A percentile compares a stretch with the other conserved stretches of the same genome.
These are phyloP conservation scores for Cichorium intybus DNA, from an alignment of 140 eudicot species.

Conservation along the genomic window DNA sequence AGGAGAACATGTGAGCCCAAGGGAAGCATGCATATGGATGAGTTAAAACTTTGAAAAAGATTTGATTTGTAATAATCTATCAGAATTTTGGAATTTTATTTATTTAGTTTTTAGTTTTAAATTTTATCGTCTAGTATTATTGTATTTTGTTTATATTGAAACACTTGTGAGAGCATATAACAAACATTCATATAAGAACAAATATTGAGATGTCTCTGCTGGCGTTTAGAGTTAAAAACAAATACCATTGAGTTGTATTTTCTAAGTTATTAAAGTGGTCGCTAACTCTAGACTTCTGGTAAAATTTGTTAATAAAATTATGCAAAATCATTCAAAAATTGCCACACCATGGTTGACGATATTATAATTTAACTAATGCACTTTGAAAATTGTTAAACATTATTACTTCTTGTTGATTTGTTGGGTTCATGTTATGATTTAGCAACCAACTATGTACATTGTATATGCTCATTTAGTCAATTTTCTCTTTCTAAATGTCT, in stretches of 20 bases:
- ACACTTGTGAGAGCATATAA: background rate
- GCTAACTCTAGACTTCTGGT: background rate
- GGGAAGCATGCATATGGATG: slow-evolving; percentile 22
- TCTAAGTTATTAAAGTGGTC: slow-evolving; percentile 1
- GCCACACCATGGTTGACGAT: too few species aligned
- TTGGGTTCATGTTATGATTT: too few species aligned
- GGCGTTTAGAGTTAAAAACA: slow-evolving; percentile 2
- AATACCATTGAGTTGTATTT: slow-evolving; percentile 1
- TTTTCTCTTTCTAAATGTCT: too few species aligned
- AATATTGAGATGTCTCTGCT: slow-evolving; percentile 6
- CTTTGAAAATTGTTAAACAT: background rate
- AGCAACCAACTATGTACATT: too few species aligned
- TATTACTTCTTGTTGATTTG: too few species aligned
- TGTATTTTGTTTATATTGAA: background rate
- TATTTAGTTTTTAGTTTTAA: background rate
- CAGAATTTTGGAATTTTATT: background rate
- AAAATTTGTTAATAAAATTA: background rate
- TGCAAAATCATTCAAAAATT: background rate
- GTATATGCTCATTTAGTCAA: too few species aligned
- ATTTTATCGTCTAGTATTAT: background rate
- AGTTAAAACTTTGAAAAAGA: slow-evolving; percentile 9
- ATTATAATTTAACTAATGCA: too few species aligned
- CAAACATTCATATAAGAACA: background rate
- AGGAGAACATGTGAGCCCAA: slow-evolving; percentile 29
- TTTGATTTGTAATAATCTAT: background rate